These are phyloP conservation scores for Fraxinus floribunda DNA, from an alignment of 305 asterid genomes.

Conservation along the genomic window DNA sequence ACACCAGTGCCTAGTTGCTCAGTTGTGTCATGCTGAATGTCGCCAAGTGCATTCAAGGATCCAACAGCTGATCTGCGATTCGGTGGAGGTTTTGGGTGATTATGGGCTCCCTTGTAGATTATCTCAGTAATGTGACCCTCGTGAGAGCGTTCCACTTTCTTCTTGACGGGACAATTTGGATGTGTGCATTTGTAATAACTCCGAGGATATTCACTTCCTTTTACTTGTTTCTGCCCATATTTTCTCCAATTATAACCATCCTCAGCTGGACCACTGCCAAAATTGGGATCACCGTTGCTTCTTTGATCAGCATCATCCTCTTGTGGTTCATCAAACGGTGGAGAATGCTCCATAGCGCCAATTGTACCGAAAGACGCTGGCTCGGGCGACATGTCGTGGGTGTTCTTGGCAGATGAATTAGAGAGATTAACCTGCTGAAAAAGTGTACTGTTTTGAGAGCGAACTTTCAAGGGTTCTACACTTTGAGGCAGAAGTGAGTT, in stretches of 20 bases:
- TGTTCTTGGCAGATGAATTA: constrained; percentile 38
- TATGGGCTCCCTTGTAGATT: constrained; percentile 58
- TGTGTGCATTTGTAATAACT: constrained; percentile 70
- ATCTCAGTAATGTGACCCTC: constrained; percentile 60
- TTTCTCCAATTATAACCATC: constrained; percentile 72
- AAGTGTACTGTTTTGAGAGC: constrained; percentile 21
- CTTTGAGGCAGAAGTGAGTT: constrained; percentile 30
- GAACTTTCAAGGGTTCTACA: constrained; percentile 31
- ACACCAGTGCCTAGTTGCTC: constrained; percentile 30
- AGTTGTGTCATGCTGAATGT: constrained; percentile 33
- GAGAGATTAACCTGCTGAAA: constrained; percentile 38
- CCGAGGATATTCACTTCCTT: constrained; percentile 64
- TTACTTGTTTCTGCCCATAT: constrained; percentile 69
- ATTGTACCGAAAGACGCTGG: constrained; percentile 36
- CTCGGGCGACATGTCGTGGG: constrained; percentile 30
- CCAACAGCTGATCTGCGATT: constrained; percentile 44
- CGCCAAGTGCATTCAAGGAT: constrained; percentile 29
- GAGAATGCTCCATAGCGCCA: constrained; percentile 39
- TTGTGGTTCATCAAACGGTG: constrained; percentile 44
- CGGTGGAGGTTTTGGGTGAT: constrained; percentile 59
- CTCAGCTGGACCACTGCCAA: constrained; percentile 34
- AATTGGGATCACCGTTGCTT: constrained; percentile 12
- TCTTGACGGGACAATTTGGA: constrained; percentile 52
- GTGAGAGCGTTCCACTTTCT: constrained; percentile 59
- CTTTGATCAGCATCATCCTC: constrained; percentile 49